Evolutionary conservation across 1,284 basidiomycete species (phyloP).

Genomic region (Irpex rosettiformis): DNA sequence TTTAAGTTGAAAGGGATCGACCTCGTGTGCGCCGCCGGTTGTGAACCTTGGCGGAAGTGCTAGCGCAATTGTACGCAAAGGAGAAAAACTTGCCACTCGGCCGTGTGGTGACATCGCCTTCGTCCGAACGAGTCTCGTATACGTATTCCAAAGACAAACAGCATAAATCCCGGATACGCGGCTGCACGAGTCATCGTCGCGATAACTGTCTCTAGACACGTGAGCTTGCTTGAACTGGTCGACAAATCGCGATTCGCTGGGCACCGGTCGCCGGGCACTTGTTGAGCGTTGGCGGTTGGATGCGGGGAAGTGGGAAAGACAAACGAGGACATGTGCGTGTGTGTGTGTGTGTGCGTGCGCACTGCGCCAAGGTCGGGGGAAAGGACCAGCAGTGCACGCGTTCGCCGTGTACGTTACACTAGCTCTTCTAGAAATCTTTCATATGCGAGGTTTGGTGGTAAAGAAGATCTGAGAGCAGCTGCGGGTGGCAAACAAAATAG

Average conservation of each 20-base stretch:
- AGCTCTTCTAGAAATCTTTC: neutral
- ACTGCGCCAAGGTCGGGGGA: neutral
- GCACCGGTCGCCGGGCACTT: neutral
- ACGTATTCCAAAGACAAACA: neutral
- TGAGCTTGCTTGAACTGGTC: no score
- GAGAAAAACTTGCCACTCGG: neutral
- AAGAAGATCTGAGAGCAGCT: no score
- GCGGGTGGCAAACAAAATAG: neutral
- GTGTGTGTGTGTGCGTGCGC: neutral
- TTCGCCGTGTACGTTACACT: neutral
- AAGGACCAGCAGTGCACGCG: no score
- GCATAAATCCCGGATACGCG: neutral
- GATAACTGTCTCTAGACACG: no score
- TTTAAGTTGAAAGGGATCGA: neutral
- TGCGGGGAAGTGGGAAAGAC: neutral
- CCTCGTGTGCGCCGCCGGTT: neutral
- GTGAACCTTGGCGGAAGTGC: neutral
- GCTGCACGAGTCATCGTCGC: neutral
- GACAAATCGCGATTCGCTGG: no score
- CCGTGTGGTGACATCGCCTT: neutral
- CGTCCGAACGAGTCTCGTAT: neutral
- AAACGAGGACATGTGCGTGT: neutral
- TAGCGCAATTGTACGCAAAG: neutral
- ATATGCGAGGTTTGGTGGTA: no score
- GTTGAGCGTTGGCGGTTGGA: neutral